A percentile compares a stretch with the other conserved stretches of the same genome.
These are phyloP conservation scores for Chalciporus piperatus DNA, from an alignment of 768 basidiomycete species.

Conservation along the genomic window DNA sequence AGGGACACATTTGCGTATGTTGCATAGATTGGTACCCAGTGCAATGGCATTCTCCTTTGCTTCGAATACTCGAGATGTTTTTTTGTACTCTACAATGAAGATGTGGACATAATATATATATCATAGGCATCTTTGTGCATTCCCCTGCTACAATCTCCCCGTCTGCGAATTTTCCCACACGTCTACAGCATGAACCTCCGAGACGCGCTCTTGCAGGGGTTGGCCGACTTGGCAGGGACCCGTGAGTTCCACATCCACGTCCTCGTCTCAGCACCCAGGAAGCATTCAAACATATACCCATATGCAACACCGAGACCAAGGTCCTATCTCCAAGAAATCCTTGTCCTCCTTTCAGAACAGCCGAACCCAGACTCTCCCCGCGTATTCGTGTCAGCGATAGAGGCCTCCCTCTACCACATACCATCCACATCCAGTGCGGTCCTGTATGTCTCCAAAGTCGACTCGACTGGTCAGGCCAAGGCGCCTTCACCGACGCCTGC, in stretches of 20 bases:
- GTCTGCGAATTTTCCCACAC: conserved; percentile 24
- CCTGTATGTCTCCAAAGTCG: conserved; percentile 91
- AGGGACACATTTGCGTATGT: conserved; percentile 63
- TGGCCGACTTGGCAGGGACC: conserved; percentile 57
- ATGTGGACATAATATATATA: not conserved
- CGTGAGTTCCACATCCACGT: conserved; percentile 76
- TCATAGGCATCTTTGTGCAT: not conserved
- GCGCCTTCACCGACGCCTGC: conserved; percentile 65
- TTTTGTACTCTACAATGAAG: conserved; percentile 7
- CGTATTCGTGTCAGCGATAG: conserved; percentile 75
- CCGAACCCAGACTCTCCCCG: conserved; percentile 44
- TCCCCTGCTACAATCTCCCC: not conserved
- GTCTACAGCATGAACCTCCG: conserved; percentile 45
- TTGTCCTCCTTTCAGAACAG: conserved; percentile 73
- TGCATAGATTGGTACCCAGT: conserved; percentile 23
- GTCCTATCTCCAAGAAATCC: conserved; percentile 70
- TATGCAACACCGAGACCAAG: conserved; percentile 67
- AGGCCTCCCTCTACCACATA: conserved; percentile 72
- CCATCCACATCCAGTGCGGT: conserved; percentile 67
- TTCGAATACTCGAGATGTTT: conserved; percentile 2
- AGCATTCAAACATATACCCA: conserved; percentile 67
- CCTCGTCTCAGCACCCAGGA: conserved; percentile 65
- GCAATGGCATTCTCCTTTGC: conserved; percentile 10
- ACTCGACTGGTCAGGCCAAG: conserved; percentile 78
- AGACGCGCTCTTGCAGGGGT: conserved; percentile 57